phyloP scores from a whole-genome alignment of 805 yeast genomes.

The Candida xyloterini region DNA sequence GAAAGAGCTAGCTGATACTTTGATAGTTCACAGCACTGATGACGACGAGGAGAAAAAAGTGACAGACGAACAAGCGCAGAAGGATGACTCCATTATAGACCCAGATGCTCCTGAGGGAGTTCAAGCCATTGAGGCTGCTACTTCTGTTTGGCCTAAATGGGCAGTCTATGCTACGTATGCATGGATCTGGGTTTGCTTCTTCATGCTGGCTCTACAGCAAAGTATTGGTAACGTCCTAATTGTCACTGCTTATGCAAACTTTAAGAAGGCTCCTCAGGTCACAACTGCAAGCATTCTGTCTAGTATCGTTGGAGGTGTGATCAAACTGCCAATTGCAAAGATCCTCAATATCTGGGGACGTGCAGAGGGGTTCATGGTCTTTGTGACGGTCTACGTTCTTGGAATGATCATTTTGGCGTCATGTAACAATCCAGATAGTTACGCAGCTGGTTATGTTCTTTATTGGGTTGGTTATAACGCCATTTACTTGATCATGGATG shows the following conservation, averaged over 20 bases:
- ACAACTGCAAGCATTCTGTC: conserved; percentile 31
- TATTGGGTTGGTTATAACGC: conserved; percentile 31
- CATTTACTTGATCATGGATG: conserved; percentile 28
- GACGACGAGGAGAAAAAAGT: too few relatives aligned
- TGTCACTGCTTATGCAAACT: conserved; percentile 24
- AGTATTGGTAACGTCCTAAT: conserved; percentile 25
- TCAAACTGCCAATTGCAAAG: conserved; percentile 31
- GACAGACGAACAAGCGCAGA: too few relatives aligned
- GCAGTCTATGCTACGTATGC: conserved; percentile 30
- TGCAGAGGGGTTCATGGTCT: conserved; percentile 29
- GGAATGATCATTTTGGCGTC: conserved; percentile 31
- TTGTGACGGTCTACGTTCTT: conserved; percentile 20
- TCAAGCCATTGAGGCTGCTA: conserved; percentile 30
- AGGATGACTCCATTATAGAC: too few relatives aligned
- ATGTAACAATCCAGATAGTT: conserved; percentile 26
- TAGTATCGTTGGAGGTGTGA: conserved; percentile 33
- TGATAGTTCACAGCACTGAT: too few relatives aligned
- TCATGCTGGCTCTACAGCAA: conserved; percentile 32
- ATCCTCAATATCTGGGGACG: conserved; percentile 30
- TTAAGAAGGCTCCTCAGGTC: conserved; percentile 30
- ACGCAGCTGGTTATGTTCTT: conserved; percentile 32
- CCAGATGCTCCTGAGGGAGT: conserved; percentile 29
- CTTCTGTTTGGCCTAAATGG: conserved; percentile 31
- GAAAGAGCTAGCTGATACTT: too few relatives aligned
- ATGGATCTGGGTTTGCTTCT: conserved; percentile 34